Base-by-base conservation (phyloP, 345 rosid genomes). In the Linum tenue region DNA sequence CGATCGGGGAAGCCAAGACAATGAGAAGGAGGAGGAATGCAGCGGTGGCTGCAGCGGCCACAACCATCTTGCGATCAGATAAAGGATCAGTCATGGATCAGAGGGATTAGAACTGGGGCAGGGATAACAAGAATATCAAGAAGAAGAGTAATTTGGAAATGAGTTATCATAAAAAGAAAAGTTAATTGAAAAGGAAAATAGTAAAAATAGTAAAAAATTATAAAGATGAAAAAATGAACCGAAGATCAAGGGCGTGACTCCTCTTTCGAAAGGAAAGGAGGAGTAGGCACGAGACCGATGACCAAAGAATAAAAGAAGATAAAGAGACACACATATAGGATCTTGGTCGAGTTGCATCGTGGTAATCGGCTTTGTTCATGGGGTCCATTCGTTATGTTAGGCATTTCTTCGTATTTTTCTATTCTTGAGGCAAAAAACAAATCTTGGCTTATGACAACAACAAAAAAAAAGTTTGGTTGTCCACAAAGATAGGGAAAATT, bases 1-100 rank as follows among this genome's bases (percentile, higher is more conserved):
- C 3, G 1, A 74, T 69, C 1, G 63, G 65, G 37, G 77, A 39
- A 53, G 69, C 48, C 41, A 80, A 1, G 0, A 40, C 53, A 67
- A 41, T 10, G 55, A 16, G 2, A 22, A 84, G 31, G 48, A 9
- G 3, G 15, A 48, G 14, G 53, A 48, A 9, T 12, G 11, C 9
- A 15, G 53, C 53, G 53, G 53, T 48, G 53, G 15, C 53, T 12
- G 14, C 9, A 9, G 14, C 53, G 14, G 15, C 53, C 53, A 48
- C 3, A 22, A 22, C 31, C 14, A 9, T 48, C 9, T 48, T 48
- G 14, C 15, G 53, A 9, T 9, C 15, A 9, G 14, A 48, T 3
- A 48, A 48, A 48, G 14, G 53, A 5, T 2, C 53, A 48, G 14
- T 48, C 53, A 48, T 48, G 11, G 14, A 48, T 22, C 31, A 48